phyloP scores from a whole-genome alignment of 2,329 filamentous ascomycete species.

The Fusarium albidum region DNA sequence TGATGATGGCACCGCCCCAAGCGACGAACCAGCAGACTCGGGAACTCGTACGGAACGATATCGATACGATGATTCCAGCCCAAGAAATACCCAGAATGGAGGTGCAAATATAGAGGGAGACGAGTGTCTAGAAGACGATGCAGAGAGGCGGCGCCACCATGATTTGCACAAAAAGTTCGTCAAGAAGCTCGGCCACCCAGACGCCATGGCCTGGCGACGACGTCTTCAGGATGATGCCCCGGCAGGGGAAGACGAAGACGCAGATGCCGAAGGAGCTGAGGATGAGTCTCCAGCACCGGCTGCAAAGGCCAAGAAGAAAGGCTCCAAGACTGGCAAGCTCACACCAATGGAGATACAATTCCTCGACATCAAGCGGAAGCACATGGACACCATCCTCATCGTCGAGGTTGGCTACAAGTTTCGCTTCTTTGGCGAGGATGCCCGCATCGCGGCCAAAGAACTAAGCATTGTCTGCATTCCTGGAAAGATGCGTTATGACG shows the following conservation, averaged over 20 bases:
- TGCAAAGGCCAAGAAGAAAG: slow-evolving; percentile 70
- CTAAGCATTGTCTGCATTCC: slow-evolving; percentile 96
- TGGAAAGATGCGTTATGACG: slow-evolving; percentile 92
- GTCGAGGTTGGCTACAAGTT: slow-evolving; percentile 99
- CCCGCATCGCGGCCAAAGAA: slow-evolving; percentile 85
- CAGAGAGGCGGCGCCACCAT: slow-evolving; percentile 66
- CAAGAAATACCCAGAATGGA: slow-evolving; percentile 43
- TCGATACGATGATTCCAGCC: slow-evolving; percentile 54
- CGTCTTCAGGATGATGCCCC: slow-evolving; percentile 63
- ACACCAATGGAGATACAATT: slow-evolving; percentile 96
- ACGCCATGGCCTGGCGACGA: slow-evolving; percentile 76
- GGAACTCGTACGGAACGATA: slow-evolving; percentile 60
- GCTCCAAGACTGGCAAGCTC: slow-evolving; percentile 76
- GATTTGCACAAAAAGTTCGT: slow-evolving; percentile 86
- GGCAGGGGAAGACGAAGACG: slow-evolving; percentile 64
- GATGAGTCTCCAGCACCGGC: slow-evolving; percentile 50
- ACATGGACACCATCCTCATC: slow-evolving; percentile 88
- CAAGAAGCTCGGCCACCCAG: slow-evolving; percentile 86
- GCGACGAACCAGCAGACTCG: slow-evolving; percentile 28
- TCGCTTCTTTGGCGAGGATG: slow-evolving; percentile 95
- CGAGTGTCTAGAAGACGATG: slow-evolving; percentile 57
- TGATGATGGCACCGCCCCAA: slow-evolving; percentile 39
- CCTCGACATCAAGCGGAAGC: slow-evolving; percentile 89
- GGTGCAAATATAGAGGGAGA: slow-evolving; percentile 39
- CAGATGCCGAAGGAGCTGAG: slow-evolving; percentile 64